Evolutionary conservation across 2,329 filamentous ascomycete genomes (phyloP), one percentile per base, ranked within the genome.

Genomic region (Epichloe amarillans): DNA sequence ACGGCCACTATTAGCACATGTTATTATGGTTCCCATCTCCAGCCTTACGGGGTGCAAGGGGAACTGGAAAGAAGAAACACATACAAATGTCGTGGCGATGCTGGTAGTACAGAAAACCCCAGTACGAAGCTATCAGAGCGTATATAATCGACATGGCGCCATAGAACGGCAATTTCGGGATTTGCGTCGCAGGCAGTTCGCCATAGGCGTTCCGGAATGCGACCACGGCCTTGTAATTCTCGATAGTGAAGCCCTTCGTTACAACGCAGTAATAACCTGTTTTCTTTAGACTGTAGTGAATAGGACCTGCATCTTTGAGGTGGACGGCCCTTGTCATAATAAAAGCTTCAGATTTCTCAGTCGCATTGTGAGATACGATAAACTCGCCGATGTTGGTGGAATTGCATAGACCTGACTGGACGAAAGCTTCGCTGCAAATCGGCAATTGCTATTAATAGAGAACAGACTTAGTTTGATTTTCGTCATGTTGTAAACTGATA

Each of bases 181-280:
- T 96, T 66, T 98, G 91, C 2, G 89, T 89, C 7, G 89, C 93
- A 5, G 90, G 87, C 51, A 98, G 82, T 72, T 98, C 91, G 64
- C 93, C 93, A 64, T 94, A 98, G 3, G 93, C 86, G 67, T 98
- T 97, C 55, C 90, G 83, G 67, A 97, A 98, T 61, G 93, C 90
- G 42, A 93, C 84, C 14, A 93, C 79, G 7, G 85, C 90, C 45
- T 75, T 78, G 64, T 94, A 98, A 43, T 87, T 75, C 19, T 77
- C 73, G 0, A 76, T 72, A 26, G 76, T 80, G 64, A 81, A 91
- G 21, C 77, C 77, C 56, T 82, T 83, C 1, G 88, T 93, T 49
- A 87, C 81, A 53, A 98, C 84, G 62, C 93, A 98, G 68, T 95
- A 98, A 69, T 96, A 98, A 30, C 93, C 93, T 0, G 93, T 98